Base-by-base conservation (phyloP, 495 filamentous ascomycete genomes). In the Xylaria bambusicola region DNA sequence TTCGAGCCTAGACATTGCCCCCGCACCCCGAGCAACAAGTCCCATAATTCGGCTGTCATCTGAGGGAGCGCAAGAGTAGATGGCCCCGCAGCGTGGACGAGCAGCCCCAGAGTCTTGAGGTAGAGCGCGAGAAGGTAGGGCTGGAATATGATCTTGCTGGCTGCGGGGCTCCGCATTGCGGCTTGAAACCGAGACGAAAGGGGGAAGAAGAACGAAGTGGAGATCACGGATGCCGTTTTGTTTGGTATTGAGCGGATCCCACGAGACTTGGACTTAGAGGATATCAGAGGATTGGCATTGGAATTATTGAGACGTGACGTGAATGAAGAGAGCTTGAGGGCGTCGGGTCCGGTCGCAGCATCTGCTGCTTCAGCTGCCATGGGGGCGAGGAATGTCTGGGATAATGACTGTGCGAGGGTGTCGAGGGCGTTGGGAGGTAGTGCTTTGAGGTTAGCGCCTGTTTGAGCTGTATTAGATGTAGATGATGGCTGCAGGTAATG, bases 191-290 rank as follows among this genome's bases (percentile, higher is more conserved):
- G 80, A 6, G 82, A 82, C 0, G 83, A 84, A 5, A 92, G 69
- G 17, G 94, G 85, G 73, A 89, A 86, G 82, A 97, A 96, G 76
- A 97, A 94, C 6, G 84, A 84, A 0, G 87, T 80, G 0, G 80
- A 77, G 40, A 97, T 83, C 31, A 96, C 78, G 23, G 84, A 82
- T 31, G 92, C 85, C 1, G 96, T 82, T 18, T 85, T 84, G 66
- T 93, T 96, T 6, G 88, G 80, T 24, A 86, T 87, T 0, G 85
- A 80, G 61, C 86, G 86, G 54, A 84, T 75, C 13, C 58, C 50
- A 10, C 87, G 83, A n/a, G 68, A 13, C 51, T 56, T 63, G 12
- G 58, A 38, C 24, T 65, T 73, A n/a, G 44, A 56, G 55, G 40
- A 23, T 3, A 23, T 36, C 9, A 27, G 1, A 6, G 65, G 49